Conservation (phyloP, 345 rosid species). For the Moricandia arvensis region DNA sequence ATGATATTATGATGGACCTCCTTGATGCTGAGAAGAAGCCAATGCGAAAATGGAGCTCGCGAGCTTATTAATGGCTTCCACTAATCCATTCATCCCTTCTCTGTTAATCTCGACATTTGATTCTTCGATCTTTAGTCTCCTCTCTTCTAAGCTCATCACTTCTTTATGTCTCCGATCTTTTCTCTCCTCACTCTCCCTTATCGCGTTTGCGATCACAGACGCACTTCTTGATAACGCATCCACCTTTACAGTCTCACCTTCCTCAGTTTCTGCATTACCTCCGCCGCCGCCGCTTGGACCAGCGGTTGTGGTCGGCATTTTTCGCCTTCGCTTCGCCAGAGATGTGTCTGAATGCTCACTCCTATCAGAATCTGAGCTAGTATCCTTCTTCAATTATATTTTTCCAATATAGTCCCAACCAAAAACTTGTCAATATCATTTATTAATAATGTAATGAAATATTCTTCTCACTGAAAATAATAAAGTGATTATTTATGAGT, state of each 20-base stretch:
- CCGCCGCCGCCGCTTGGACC: conserved; percentile 19
- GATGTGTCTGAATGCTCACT: conserved; percentile 75
- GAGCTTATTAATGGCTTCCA: conserved; percentile 78
- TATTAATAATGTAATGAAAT: neutral
- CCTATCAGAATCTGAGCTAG: conserved; percentile 73
- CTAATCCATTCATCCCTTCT: conserved; percentile 66
- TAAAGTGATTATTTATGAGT: neutral
- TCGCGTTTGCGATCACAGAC: conserved; percentile 71
- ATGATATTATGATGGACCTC: conserved; percentile 26
- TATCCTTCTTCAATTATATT: conserved; percentile 41
- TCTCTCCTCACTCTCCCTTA: conserved; percentile 67
- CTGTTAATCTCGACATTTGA: conserved; percentile 57
- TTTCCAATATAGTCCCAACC: neutral
- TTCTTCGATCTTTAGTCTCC: conserved; percentile 69
- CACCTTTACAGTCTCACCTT: conserved; percentile 43
- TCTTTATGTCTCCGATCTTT: conserved; percentile 73
- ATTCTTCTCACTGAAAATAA: neutral
- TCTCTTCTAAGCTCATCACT: conserved; percentile 54
- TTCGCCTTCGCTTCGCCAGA: conserved; percentile 61
- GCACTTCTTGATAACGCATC: conserved; percentile 71
- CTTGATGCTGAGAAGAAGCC: conserved; percentile 51
- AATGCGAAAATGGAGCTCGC: conserved; percentile 75
- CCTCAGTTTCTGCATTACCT: conserved; percentile 24
- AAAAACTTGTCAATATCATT: conserved; percentile 11
- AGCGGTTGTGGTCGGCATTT: conserved; percentile 26